Percentiles rank a stretch among this genome's conserved stretches.
Conservation (phyloP, 371 early-diverging fungal species). For the Blastocladiella emersonii region DNA sequence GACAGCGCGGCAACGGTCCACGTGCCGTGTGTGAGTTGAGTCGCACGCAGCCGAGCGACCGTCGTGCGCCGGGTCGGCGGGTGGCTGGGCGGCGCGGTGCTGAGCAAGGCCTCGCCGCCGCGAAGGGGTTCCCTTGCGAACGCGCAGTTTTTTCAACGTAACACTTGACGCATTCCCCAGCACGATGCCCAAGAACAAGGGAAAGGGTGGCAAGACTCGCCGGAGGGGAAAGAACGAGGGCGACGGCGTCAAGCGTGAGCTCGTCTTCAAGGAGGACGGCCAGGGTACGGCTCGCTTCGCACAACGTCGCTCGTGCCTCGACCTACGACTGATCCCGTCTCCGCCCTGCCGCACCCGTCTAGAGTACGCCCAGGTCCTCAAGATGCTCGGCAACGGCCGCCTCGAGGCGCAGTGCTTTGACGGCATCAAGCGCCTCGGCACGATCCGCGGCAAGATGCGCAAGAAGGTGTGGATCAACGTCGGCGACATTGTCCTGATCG, state of each 20-base stretch:
- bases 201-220: conserved; percentile 95
- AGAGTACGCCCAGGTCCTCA: conserved; percentile 91
- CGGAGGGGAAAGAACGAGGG: conserved; percentile 95
- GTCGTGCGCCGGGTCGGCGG: too few relatives aligned
- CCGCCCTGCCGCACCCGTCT: conserved; percentile 3
- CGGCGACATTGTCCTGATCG: conserved; percentile 91
- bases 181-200: conserved; percentile 69
- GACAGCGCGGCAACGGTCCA: too few relatives aligned
- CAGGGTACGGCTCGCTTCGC: conserved; percentile 41
- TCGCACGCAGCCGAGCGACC: too few relatives aligned
- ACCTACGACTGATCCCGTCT: neutral
- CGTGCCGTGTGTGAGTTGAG: too few relatives aligned
- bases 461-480: conserved; percentile 96
- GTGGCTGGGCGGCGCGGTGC: too few relatives aligned
- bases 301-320: neutral
- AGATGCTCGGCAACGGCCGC: conserved; percentile 96
- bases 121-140: too few relatives aligned
- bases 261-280: conserved; percentile 87
- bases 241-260: conserved; percentile 86
- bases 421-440: conserved; percentile 81
- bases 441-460: conserved; percentile 95
- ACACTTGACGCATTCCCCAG: too few relatives aligned
- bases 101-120: too few relatives aligned
- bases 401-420: conserved; percentile 91
- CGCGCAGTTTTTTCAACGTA: too few relatives aligned